phyloP scores from a whole-genome alignment of 2,329 filamentous ascomycete species.

The Ascochyta fabae region DNA sequence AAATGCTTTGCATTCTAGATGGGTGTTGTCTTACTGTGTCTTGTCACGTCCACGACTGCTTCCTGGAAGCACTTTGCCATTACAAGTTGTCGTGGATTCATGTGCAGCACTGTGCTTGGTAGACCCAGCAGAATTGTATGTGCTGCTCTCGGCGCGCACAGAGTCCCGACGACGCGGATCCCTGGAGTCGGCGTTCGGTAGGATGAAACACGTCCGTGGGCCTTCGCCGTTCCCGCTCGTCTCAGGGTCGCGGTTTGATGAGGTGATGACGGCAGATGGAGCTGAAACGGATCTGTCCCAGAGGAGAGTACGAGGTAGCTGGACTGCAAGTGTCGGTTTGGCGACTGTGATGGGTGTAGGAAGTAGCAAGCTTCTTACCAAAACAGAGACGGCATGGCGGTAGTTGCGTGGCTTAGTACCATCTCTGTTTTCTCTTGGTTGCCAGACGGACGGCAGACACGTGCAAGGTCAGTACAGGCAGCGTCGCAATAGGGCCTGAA shows the following conservation, averaged over 20 bases:
- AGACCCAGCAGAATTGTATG: not conserved
- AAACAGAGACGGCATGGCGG: not conserved
- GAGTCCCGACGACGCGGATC: slow-evolving; percentile 22
- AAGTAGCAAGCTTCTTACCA: not conserved
- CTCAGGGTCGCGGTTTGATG: slow-evolving; percentile 24
- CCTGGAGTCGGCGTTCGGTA: slow-evolving; percentile 23
- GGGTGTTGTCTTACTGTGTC: not conserved
- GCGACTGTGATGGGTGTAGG: not conserved
- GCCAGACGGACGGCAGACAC: slow-evolving; percentile 6
- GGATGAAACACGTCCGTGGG: slow-evolving; percentile 31
- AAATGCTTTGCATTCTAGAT: not conserved
- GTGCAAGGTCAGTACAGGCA: slow-evolving; percentile 7
- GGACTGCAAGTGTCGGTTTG: not conserved
- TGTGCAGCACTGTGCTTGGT: not conserved
- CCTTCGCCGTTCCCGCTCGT: slow-evolving; percentile 29
- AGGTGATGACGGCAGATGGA: not conserved
- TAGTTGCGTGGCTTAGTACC: not conserved
- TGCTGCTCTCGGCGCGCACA: slow-evolving; percentile 6
- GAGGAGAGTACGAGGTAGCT: slow-evolving; percentile 1
- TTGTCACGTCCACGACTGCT: not conserved
- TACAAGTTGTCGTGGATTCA: too few relatives aligned
- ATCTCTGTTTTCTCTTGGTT: not conserved
- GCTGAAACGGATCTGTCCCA: slow-evolving; percentile 6
- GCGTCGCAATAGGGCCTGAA: slow-evolving; percentile 8
- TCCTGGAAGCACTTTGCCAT: too few relatives aligned